phyloP scores from a whole-genome alignment of 164 flowering plant species.

The Euptelea pleiosperma region DNA sequence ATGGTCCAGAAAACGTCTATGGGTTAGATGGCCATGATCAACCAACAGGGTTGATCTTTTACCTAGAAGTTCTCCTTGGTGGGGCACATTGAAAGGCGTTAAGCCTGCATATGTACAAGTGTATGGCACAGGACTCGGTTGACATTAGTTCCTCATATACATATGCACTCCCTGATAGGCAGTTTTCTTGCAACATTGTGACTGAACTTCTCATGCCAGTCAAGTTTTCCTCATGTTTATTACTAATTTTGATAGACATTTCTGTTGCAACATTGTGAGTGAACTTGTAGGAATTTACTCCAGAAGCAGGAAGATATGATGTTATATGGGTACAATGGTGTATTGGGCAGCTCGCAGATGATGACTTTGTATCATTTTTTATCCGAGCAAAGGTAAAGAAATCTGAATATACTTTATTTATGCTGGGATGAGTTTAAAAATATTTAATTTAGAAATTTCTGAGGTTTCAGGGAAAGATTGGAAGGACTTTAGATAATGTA shows the following conservation, averaged over 20 bases:
- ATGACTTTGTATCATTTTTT: constrained; percentile 86
- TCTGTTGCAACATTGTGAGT: constrained; percentile 3
- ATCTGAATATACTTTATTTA: not conserved
- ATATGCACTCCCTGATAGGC: not conserved
- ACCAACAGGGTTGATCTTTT: no score
- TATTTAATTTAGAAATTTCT: no score
- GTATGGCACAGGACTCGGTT: not conserved
- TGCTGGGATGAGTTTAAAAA: not conserved
- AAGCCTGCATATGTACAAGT: not conserved
- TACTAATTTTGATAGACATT: not conserved
- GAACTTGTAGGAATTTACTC: constrained; percentile 73
- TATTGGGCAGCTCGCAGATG: constrained; percentile 96
- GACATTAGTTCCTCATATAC: not conserved
- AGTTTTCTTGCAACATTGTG: not conserved
- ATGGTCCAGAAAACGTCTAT: not conserved
- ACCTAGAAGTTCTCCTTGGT: not conserved
- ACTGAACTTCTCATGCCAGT: not conserved
- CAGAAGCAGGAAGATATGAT: constrained; percentile 82
- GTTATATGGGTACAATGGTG: constrained; percentile 99
- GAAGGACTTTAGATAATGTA: not conserved
- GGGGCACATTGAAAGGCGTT: not conserved
- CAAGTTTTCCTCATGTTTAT: not conserved
- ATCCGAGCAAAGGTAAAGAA: constrained; percentile 79
- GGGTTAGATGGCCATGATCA: not conserved
- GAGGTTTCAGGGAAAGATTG: not conserved